Conservation (phyloP, 768 basidiomycete species). For the Clitopilus passeckerianus region DNA sequence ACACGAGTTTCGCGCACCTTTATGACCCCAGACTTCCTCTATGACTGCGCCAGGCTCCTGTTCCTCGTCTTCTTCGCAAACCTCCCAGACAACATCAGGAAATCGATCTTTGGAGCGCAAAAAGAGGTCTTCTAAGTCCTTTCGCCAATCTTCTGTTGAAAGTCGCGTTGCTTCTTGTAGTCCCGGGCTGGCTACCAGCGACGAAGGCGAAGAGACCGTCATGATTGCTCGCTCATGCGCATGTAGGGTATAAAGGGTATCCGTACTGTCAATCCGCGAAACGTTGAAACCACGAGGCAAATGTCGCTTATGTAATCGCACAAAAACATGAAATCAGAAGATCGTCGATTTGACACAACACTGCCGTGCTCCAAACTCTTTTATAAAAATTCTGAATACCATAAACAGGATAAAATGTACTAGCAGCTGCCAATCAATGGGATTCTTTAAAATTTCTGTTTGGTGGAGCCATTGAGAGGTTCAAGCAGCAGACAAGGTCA, state of each 20-base stretch:
- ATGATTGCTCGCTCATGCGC: neutral
- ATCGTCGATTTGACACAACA: no score
- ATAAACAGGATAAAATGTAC: no score
- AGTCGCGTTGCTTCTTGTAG: slow-evolving; percentile 61
- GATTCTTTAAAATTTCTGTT: no score
- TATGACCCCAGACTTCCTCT: slow-evolving; percentile 87
- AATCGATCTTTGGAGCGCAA: slow-evolving; percentile 85
- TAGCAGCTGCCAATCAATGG: no score
- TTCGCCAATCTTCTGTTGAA: slow-evolving; percentile 74
- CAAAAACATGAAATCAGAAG: no score
- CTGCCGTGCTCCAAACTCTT: no score
- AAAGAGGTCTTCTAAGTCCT: slow-evolving; percentile 75
- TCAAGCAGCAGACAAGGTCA: no score
- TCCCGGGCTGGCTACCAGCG: slow-evolving; percentile 25
- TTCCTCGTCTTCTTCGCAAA: slow-evolving; percentile 43
- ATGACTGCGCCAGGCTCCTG: slow-evolving; percentile 30
- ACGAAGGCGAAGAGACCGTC: neutral
- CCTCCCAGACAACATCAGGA: slow-evolving; percentile 95
- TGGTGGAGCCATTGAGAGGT: no score
- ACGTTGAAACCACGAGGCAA: neutral
- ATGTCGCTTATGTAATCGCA: neutral
- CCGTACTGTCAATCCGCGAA: neutral
- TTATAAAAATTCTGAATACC: no score
- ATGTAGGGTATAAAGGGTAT: neutral
- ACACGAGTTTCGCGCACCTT: slow-evolving; percentile 52